Percentiles rank a stretch among this genome's conserved stretches.
These are phyloP conservation scores for Leishmania gerbilli DNA, from an alignment of 208 protist genomes.

Conservation along the genomic window DNA sequence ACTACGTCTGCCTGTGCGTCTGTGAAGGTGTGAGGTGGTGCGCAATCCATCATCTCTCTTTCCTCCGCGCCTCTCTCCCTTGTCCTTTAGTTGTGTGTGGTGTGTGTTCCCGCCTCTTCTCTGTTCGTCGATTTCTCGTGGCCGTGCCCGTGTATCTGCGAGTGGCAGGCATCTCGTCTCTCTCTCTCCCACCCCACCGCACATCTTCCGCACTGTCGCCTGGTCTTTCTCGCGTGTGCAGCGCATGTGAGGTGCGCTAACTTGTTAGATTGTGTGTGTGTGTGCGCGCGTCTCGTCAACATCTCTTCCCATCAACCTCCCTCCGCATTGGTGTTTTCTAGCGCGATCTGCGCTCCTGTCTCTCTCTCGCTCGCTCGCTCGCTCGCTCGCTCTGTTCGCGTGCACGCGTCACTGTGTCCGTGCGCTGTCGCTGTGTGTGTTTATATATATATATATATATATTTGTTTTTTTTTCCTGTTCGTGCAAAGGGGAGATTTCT, in stretches of 20 bases:
- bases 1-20: not conserved
- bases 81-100: not conserved
- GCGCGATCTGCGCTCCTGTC: not conserved
- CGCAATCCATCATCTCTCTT: not conserved
- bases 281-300: not conserved
- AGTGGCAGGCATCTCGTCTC: not conserved
- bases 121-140: not conserved
- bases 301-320: not conserved
- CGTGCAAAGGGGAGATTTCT: not conserved
- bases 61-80: not conserved
- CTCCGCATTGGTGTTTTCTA: not conserved
- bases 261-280: not conserved
- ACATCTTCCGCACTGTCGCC: not conserved
- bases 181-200: not conserved
- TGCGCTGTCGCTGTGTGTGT: not conserved
- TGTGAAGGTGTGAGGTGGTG: not conserved
- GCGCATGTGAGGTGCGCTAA: not conserved
- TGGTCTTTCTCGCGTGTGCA: not conserved
- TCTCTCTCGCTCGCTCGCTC: not conserved
- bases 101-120: not conserved
- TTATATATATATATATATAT: no score
- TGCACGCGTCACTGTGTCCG: not conserved
- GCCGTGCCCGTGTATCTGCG: not conserved
- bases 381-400: not conserved
- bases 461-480: not conserved